Percentiles rank a stretch among this genome's conserved stretches.
These are phyloP conservation scores for Lycium ferocissimum DNA, from an alignment of 257 asterid species.

Conservation along the genomic window DNA sequence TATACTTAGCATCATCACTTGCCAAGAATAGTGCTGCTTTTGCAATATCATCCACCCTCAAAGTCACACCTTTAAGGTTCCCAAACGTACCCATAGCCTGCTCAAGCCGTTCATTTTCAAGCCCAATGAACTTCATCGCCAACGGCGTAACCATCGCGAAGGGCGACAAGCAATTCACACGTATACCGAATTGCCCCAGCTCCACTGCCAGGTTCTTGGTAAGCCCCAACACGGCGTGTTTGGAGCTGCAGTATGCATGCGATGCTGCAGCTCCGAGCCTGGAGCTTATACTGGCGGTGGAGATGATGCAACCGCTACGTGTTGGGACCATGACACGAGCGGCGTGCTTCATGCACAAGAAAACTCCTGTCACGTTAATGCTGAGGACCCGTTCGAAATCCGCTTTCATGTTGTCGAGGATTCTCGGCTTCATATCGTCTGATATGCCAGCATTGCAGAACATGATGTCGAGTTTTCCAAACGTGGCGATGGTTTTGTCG, in stretches of 20 bases:
- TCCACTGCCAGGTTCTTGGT: conserved; percentile 57
- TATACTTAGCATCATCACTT: conserved; percentile 58
- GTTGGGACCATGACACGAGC: conserved; percentile 59
- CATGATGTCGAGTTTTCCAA: conserved; percentile 66
- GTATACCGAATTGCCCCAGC: conserved; percentile 56
- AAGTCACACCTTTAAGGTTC: conserved; percentile 49
- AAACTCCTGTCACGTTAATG: conserved; percentile 55
- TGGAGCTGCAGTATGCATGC: conserved; percentile 58
- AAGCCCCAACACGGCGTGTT: conserved; percentile 65
- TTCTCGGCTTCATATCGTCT: conserved; percentile 36
- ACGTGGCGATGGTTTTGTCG: conserved; percentile 43
- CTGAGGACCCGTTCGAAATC: conserved; percentile 56
- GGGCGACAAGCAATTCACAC: conserved; percentile 67
- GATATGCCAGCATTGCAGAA: conserved; percentile 63
- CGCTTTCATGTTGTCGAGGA: conserved; percentile 32
- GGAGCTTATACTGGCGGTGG: conserved; percentile 51
- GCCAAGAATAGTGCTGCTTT: conserved; percentile 62
- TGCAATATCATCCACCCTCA: conserved; percentile 53
- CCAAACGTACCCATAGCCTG: conserved; percentile 21
- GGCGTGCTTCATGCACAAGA: conserved; percentile 64
- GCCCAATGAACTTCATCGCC: conserved; percentile 35
- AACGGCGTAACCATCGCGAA: conserved; percentile 47
- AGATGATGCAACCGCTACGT: conserved; percentile 54
- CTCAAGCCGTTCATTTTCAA: conserved; percentile 46
- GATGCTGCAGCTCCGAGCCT: conserved; percentile 45